Conservation (phyloP, 1,284 basidiomycete genomes). For the Pseudozyma tsukubaensis region DNA sequence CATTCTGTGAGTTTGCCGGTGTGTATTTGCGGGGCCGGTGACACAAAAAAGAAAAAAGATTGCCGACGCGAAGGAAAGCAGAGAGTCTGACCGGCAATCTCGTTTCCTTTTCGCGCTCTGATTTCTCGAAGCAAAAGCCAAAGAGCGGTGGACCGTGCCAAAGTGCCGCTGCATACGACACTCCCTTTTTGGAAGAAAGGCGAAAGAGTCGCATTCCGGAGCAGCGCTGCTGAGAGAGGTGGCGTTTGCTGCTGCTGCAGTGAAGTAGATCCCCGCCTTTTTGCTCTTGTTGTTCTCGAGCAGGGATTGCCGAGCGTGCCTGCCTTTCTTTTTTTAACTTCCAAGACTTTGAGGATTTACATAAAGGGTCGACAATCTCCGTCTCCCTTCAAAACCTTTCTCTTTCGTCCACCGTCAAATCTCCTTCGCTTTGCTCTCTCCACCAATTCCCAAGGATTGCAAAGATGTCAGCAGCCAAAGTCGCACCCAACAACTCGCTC, state of each 20-base stretch:
- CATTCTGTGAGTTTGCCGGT: conserved; percentile 33
- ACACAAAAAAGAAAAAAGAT: conserved; percentile 25
- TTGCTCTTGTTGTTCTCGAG: conserved; percentile 1
- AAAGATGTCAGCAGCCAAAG: conserved; percentile 26
- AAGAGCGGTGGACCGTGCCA: conserved; percentile 17
- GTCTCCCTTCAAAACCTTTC: neutral
- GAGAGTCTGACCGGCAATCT: conserved; percentile 31
- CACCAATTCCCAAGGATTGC: neutral
- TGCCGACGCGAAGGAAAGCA: conserved; percentile 15
- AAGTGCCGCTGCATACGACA: conserved; percentile 16
- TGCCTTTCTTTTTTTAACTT: neutral
- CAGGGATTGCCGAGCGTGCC: neutral
- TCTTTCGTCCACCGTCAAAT: neutral
- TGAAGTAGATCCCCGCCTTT: conserved; percentile 1
- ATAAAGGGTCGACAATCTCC: neutral
- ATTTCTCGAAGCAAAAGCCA: neutral
- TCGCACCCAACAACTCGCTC: conserved; percentile 62
- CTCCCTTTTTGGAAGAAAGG: conserved; percentile 6
- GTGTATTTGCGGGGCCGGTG: conserved; percentile 10
- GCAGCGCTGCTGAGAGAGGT: neutral
- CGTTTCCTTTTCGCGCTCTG: neutral
- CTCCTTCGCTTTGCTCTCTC: neutral
- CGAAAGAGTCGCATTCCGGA: conserved; percentile 7
- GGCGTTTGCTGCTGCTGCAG: neutral
- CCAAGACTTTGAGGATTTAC: neutral